Evolutionary conservation across 2,329 filamentous ascomycete genomes (phyloP).

Genomic region (Diaporthe vexans): DNA sequence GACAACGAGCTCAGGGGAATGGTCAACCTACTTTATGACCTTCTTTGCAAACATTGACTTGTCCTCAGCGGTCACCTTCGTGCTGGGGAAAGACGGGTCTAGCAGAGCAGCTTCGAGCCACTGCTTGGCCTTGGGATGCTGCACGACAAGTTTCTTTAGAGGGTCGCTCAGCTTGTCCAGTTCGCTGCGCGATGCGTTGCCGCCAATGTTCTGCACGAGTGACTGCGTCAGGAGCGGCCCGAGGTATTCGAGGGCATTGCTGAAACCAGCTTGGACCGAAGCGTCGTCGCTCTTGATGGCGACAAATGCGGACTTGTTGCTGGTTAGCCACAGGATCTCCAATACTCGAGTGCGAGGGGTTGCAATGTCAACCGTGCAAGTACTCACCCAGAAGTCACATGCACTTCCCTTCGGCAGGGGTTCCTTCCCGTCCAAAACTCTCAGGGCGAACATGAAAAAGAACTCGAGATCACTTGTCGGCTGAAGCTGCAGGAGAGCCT

Average conservation of each 20-base stretch:
- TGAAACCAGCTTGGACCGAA: slow-evolving; percentile 59
- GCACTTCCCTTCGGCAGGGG: slow-evolving; percentile 82
- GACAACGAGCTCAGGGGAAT: slow-evolving; percentile 13
- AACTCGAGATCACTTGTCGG: slow-evolving; percentile 70
- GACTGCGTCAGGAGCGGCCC: slow-evolving; percentile 72
- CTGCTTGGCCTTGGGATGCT: slow-evolving; percentile 66
- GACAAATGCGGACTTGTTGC: slow-evolving; percentile 65
- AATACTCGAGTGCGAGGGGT: not conserved
- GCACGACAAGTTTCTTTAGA: slow-evolving; percentile 75
- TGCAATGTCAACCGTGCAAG: no score
- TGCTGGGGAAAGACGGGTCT: slow-evolving; percentile 69
- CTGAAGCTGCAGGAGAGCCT: slow-evolving; percentile 72
- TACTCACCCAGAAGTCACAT: slow-evolving; percentile 80
- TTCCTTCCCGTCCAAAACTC: slow-evolving; percentile 78
- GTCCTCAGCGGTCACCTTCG: slow-evolving; percentile 70
- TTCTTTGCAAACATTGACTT: slow-evolving; percentile 77
- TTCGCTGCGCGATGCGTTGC: slow-evolving; percentile 78
- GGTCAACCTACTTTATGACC: slow-evolving; percentile 68
- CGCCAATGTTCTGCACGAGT: slow-evolving; percentile 76
- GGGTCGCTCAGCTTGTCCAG: slow-evolving; percentile 79
- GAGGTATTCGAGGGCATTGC: slow-evolving; percentile 68
- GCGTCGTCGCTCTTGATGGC: slow-evolving; percentile 59
- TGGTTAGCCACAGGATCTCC: not conserved
- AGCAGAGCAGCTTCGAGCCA: slow-evolving; percentile 75
- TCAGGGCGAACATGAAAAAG: slow-evolving; percentile 80